Percentiles rank a stretch among this genome's conserved stretches.
phyloP scores from a whole-genome alignment of 768 basidiomycete species.

The Termitomyces sp. region DNA sequence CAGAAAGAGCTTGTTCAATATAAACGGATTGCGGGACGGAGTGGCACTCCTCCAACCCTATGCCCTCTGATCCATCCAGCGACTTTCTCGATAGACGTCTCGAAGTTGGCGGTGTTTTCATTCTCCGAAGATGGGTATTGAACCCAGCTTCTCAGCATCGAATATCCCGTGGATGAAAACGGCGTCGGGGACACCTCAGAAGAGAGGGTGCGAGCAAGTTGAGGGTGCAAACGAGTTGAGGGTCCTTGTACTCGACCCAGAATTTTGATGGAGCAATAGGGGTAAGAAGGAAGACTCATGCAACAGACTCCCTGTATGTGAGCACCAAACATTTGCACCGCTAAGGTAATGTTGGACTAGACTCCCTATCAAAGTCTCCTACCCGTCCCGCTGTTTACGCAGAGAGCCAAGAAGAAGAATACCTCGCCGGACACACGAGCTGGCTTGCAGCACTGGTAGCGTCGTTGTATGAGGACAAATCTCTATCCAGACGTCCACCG shows the following conservation, averaged over 20 bases:
- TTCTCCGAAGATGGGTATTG: slow-evolving; percentile 36
- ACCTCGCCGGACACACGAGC: slow-evolving; percentile 24
- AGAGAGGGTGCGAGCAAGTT: slow-evolving; percentile 16
- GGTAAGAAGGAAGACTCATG: slow-evolving; percentile 56
- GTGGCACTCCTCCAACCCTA: slow-evolving; percentile 44
- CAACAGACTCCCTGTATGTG: slow-evolving; percentile 41
- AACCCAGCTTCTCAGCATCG: slow-evolving; percentile 35
- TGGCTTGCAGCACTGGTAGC: slow-evolving; percentile 51
- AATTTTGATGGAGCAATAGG: slow-evolving; percentile 51
- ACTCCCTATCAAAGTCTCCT: slow-evolving; percentile 38
- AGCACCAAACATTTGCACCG: slow-evolving; percentile 28
- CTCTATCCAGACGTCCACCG: slow-evolving; percentile 54
- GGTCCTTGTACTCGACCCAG: slow-evolving; percentile 48
- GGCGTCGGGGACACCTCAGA: neutral
- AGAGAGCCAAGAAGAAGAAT: slow-evolving; percentile 45
- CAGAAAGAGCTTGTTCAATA: slow-evolving; percentile 49
- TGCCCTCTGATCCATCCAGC: slow-evolving; percentile 49
- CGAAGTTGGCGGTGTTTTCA: slow-evolving; percentile 39
- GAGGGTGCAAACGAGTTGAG: slow-evolving; percentile 36
- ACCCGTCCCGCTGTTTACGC: slow-evolving; percentile 36
- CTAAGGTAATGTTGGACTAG: slow-evolving; percentile 46
- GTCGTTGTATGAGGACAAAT: slow-evolving; percentile 59
- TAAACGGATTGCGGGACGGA: slow-evolving; percentile 71
- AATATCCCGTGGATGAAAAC: slow-evolving; percentile 19
- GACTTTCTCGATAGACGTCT: slow-evolving; percentile 44